phyloP scores from a whole-genome alignment of 257 asterid species.

The Capsicum pubescens region DNA sequence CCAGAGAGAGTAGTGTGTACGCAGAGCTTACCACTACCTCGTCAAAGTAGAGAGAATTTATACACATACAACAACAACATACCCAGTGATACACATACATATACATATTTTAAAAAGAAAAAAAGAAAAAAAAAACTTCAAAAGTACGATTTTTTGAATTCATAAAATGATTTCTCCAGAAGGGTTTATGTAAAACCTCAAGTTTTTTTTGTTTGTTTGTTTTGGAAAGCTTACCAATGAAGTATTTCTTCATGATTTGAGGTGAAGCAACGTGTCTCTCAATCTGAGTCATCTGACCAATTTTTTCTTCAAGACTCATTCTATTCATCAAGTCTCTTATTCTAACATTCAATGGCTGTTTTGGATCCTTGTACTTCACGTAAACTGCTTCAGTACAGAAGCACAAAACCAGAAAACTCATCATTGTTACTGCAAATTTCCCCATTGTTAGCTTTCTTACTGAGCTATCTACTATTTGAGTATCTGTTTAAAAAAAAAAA shows the following conservation, averaged over 20 bases:
- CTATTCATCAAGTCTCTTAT: conserved; percentile 35
- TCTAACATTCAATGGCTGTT: conserved; percentile 34
- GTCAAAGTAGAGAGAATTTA: too few relatives aligned
- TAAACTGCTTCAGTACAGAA: conserved; percentile 27
- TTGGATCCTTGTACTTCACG: conserved; percentile 38
- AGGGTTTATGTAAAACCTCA: conserved; percentile 12
- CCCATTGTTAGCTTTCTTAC: conserved; percentile 19
- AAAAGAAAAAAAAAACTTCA: neutral
- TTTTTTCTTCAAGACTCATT: conserved; percentile 39
- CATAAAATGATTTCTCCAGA: neutral
- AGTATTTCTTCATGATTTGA: conserved; percentile 32
- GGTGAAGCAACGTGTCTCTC: conserved; percentile 34
- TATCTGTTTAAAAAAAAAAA: neutral
- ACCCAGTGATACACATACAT: neutral
- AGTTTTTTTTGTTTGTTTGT: neutral
- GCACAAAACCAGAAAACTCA: conserved; percentile 18
- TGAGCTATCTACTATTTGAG: neutral
- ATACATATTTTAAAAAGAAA: neutral
- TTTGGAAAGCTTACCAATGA: conserved; percentile 23
- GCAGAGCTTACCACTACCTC: too few relatives aligned
- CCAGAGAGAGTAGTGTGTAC: too few relatives aligned
- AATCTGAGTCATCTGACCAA: conserved; percentile 44
- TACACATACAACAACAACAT: neutral
- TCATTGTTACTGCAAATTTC: conserved; percentile 17
- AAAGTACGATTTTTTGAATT: neutral